Base-by-base conservation (phyloP, 208 protist species). In the Vickermania ingenoplastis region DNA sequence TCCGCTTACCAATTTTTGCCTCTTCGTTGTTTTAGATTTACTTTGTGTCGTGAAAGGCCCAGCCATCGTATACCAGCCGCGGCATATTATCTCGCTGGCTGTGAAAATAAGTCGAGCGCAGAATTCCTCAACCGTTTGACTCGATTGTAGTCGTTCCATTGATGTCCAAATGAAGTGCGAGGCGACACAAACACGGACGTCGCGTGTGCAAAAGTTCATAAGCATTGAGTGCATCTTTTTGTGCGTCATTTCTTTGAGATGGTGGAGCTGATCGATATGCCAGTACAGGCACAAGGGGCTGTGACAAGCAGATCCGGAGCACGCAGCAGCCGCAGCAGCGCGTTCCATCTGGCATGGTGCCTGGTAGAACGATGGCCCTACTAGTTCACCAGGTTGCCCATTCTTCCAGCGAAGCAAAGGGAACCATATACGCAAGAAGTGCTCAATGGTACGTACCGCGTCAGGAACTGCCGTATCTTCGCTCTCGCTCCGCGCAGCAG, bases 271-370 rank as follows among this genome's bases (percentile, higher is more conserved):
- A 51, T 91, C 69, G 13, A 54, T n/a, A 65, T 91, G 83, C 79
- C 73, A 86, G 57, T 86, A 91, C 17, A 68, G 63, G 41, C 83
- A 91, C 5, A 57, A 66, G 0, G 65, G 49, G 55, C 73, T 85
- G 21, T 49, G n/a, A n/a, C n/a, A n/a, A n/a, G n/a, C n/a, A n/a
- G n/a, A n/a, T n/a, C n/a, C n/a, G n/a, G n/a, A n/a, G n/a, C n/a
- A n/a, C n/a, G n/a, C n/a, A n/a, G n/a, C n/a, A n/a, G n/a, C n/a
- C n/a, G n/a, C n/a, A n/a, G n/a, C n/a, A n/a, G n/a, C n/a, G n/a
- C n/a, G n/a, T 45, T 73, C 81, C 69, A 90, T 63, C 21, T 87
- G 52, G 45, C 86, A 92, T n/a, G 77, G 76, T 66, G 86, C 76
- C 45, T 85, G n/a, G n/a, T n/a, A n/a, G n/a, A n/a, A n/a, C n/a